Evolutionary conservation across 2,329 filamentous ascomycete species (phyloP).

Genomic region (Sarocladium oryzae): DNA sequence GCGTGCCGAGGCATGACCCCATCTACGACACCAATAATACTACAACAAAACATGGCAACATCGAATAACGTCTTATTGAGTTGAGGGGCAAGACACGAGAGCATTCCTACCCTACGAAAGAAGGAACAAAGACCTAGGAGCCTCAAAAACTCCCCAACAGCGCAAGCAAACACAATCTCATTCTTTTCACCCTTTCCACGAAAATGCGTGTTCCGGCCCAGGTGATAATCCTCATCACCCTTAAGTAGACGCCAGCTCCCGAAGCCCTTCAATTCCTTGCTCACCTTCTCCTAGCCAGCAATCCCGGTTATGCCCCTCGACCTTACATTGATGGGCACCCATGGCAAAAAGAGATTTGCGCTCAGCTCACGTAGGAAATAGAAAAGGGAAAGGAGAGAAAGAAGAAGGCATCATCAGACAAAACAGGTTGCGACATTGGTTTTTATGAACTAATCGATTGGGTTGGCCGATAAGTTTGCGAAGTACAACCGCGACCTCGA

Average conservation of each 20-base stretch:
- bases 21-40: too few relatives aligned
- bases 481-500: constrained; percentile 53
- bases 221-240: neutral
- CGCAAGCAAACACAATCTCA: constrained; percentile 3
- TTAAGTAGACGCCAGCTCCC: neutral
- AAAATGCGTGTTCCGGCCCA: neutral
- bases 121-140: neutral
- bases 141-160: neutral
- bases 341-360: neutral
- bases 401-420: constrained; percentile 16
- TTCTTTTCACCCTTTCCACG: neutral
- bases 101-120: neutral
- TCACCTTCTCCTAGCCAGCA: neutral
- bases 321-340: neutral
- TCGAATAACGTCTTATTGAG: neutral
- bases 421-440: constrained; percentile 9
- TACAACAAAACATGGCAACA: neutral
- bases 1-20: too few relatives aligned
- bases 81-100: neutral
- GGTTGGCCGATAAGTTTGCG: constrained; percentile 47
- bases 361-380: constrained; percentile 5
- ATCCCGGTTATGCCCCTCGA: neutral
- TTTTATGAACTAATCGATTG: constrained; percentile 45
- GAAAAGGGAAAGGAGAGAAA: constrained; percentile 15
- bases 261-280: neutral